Evolutionary conservation across 257 asterid genomes (phyloP).

Genomic region (Solanum neorickii): DNA sequence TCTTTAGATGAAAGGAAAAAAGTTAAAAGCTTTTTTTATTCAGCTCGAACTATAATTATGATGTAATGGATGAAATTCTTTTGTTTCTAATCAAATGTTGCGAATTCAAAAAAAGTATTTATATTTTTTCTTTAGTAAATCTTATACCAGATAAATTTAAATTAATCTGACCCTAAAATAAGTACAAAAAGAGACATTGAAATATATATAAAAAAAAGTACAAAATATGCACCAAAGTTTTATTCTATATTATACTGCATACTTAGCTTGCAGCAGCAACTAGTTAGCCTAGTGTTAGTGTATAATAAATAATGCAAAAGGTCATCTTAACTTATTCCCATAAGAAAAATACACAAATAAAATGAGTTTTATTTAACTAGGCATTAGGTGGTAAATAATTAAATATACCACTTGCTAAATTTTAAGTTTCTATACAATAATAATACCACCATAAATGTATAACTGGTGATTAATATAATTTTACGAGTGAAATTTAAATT

Average conservation of each 20-base stretch:
- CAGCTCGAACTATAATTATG: background rate
- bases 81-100: no score
- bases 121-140: accelerated
- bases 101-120: background rate
- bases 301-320: background rate
- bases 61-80: no score
- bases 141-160: no score
- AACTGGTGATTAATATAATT: no score
- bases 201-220: no score
- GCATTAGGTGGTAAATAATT: background rate
- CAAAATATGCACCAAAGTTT: no score
- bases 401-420: background rate
- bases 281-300: no score
- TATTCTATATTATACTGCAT: background rate
- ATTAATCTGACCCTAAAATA: no score
- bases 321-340: background rate
- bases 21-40: background rate
- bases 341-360: no score
- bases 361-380: background rate
- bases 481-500: no score
- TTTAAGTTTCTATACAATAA: no score
- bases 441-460: background rate
- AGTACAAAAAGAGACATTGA: no score
- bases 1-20: background rate
- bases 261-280: background rate